Conservation (phyloP, 2,329 filamentous ascomycete genomes). For the Moelleriella libera region DNA sequence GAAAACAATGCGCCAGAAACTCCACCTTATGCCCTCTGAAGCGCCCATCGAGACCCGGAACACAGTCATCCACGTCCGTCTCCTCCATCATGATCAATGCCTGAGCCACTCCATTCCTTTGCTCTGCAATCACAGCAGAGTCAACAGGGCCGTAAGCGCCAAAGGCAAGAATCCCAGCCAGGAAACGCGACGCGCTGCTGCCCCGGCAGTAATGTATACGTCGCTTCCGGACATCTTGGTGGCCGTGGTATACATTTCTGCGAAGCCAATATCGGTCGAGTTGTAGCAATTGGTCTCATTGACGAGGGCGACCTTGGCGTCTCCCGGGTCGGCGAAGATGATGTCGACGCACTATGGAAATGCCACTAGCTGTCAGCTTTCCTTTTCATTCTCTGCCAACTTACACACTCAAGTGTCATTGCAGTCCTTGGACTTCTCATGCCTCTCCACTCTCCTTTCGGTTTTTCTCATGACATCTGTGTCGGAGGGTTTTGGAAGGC, state of each 20-base stretch:
- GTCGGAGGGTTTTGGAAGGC: background rate
- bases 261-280: conserved; percentile 61
- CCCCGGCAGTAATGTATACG: conserved; percentile 15
- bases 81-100: background rate
- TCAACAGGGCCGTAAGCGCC: conserved; percentile 21
- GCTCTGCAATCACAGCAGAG: conserved; percentile 9
- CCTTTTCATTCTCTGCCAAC: background rate
- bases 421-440: too few species aligned
- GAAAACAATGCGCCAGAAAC: background rate
- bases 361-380: background rate
- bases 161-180: conserved; percentile 29
- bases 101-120: too few species aligned
- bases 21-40: background rate
- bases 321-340: conserved; percentile 68
- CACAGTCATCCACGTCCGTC: background rate
- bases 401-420: background rate
- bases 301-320: conserved; percentile 52
- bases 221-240: conserved; percentile 26
- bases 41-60: too few species aligned
- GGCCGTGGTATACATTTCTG: conserved; percentile 59
- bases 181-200: conserved; percentile 8
- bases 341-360: conserved; percentile 74
- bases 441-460: background rate
- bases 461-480: too few species aligned
- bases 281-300: conserved; percentile 83